phyloP scores from a whole-genome alignment of 306 rosid genomes.

The Datisca glomerata region DNA sequence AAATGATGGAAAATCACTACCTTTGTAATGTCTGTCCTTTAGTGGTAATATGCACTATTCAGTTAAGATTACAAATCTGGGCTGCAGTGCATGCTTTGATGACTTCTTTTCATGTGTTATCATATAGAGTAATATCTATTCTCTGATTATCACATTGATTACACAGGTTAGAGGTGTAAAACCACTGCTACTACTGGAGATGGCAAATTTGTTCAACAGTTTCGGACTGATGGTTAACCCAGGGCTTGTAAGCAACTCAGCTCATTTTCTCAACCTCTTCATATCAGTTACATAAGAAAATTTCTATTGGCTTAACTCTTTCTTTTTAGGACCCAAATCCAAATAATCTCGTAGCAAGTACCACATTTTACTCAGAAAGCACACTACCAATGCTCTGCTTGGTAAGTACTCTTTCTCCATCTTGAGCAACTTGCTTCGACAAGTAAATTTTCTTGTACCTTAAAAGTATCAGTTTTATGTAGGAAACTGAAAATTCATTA shows the following conservation, averaged over 20 bases:
- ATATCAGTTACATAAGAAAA: too few species aligned
- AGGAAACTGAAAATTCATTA: too few species aligned
- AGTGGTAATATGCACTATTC: too few species aligned
- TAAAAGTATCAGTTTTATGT: too few species aligned
- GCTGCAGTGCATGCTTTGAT: too few species aligned
- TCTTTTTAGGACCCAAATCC: constrained; percentile 87
- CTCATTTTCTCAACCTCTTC: constrained; percentile 11
- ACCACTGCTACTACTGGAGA: constrained; percentile 73
- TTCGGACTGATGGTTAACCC: constrained; percentile 64
- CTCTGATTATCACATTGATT: constrained; percentile 22
- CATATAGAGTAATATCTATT: not conserved
- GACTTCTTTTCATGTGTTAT: not conserved
- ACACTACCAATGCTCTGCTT: constrained; percentile 95
- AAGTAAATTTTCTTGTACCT: too few species aligned
- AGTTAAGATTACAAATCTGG: too few species aligned
- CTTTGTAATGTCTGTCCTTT: too few species aligned
- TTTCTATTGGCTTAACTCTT: too few species aligned
- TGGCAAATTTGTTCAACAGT: constrained; percentile 69
- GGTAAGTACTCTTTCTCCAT: constrained; percentile 37
- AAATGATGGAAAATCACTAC: too few species aligned
- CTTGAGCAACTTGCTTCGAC: constrained; percentile 6
- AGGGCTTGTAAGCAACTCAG: constrained; percentile 66
- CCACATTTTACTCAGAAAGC: constrained; percentile 84
- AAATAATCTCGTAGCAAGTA: constrained; percentile 80
- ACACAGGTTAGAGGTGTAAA: constrained; percentile 93